A percentile compares a stretch with the other conserved stretches of the same genome.
Evolutionary conservation across 2,329 filamentous ascomycete species (phyloP).

Genomic region (Nemania sp.): DNA sequence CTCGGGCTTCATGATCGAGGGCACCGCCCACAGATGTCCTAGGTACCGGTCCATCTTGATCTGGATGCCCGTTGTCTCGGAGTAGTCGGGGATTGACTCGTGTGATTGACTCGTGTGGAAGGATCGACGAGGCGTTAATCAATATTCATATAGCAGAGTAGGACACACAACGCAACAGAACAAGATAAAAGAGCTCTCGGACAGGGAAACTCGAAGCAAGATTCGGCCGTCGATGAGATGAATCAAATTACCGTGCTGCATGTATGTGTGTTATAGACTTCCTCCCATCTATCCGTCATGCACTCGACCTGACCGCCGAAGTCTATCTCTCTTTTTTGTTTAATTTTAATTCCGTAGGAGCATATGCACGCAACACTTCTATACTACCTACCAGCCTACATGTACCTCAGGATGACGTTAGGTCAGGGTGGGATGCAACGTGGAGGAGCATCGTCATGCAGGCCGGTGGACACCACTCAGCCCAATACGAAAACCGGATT

Average conservation of each 20-base stretch:
- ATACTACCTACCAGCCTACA: neutral
- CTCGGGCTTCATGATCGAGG: slow-evolving; percentile 34
- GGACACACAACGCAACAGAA: neutral
- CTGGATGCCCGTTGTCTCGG: slow-evolving; percentile 22
- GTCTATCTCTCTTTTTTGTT: neutral
- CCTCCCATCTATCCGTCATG: neutral
- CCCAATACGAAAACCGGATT: slow-evolving; percentile 42
- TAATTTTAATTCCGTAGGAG: neutral
- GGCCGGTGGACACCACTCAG: slow-evolving; percentile 18
- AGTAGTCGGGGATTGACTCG: neutral
- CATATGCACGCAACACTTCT: neutral
- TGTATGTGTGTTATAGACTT: slow-evolving; percentile 17
- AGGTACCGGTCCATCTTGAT: slow-evolving; percentile 37
- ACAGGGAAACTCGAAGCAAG: neutral
- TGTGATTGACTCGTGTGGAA: neutral
- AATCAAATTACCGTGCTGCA: too few relatives aligned
- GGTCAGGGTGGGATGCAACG: slow-evolving; percentile 10
- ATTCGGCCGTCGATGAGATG: neutral
- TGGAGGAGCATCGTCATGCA: slow-evolving; percentile 20
- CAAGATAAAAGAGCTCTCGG: neutral
- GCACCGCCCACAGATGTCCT: slow-evolving; percentile 28
- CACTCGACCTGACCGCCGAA: slow-evolving; percentile 12
- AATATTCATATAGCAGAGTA: neutral
- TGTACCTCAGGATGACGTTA: slow-evolving; percentile 21
- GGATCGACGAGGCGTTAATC: neutral